These are phyloP conservation scores for Filobasidium floriforme DNA, from an alignment of 768 basidiomycete genomes.

Conservation along the genomic window DNA sequence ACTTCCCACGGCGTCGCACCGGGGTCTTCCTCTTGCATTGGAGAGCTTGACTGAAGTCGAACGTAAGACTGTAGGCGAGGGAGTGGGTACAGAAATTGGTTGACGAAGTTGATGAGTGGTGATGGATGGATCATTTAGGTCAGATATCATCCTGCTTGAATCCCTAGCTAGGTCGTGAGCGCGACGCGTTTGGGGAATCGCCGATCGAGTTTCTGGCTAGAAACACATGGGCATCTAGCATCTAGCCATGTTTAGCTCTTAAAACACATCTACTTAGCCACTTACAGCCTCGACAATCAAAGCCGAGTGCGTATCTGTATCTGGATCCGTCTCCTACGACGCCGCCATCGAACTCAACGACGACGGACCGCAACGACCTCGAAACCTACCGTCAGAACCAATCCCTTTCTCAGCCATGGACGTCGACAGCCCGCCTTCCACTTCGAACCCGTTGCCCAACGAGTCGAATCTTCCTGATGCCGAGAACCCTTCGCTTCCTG, in stretches of 20 bases:
- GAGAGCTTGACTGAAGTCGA: too few species aligned
- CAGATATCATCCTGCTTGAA: too few species aligned
- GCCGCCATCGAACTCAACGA: background rate
- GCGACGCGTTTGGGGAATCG: background rate
- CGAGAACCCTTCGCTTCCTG: background rate
- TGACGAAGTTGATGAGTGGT: too few species aligned
- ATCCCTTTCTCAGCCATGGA: constrained; percentile 3
- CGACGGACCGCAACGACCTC: background rate
- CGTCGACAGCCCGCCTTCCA: constrained; percentile 18
- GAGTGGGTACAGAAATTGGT: too few species aligned
- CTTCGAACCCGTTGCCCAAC: constrained; percentile 5
- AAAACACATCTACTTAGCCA: too few species aligned
- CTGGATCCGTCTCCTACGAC: too few species aligned
- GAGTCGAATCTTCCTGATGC: constrained; percentile 1
- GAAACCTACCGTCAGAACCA: background rate
- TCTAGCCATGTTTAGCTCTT: too few species aligned
- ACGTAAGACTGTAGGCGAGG: too few species aligned
- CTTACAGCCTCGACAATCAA: too few species aligned
- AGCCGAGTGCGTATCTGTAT: too few species aligned
- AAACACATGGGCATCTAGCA: background rate
- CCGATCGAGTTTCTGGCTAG: background rate
- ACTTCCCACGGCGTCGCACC: background rate
- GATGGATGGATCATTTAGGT: too few species aligned
- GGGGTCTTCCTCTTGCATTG: background rate
- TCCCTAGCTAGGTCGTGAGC: too few species aligned